Evolutionary conservation across 2,329 filamentous ascomycete genomes (phyloP).

Genomic region (Drechslerella coelobrocha): DNA sequence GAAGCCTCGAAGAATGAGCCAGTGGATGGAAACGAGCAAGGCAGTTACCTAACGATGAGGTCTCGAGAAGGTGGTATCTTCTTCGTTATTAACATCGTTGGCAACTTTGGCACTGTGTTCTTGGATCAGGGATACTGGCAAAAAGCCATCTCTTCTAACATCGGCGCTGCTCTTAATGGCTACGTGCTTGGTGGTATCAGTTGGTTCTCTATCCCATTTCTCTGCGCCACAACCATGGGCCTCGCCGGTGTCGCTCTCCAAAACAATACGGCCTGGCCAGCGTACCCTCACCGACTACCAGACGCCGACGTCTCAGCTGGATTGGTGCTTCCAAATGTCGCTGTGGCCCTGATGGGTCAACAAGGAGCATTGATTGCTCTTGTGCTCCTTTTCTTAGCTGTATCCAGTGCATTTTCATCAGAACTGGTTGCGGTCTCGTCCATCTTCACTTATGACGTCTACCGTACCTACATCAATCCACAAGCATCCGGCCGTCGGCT

Average conservation of each 20-base stretch:
- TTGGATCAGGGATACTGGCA: conserved; percentile 71
- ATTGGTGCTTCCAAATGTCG: conserved; percentile 82
- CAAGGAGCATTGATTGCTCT: conserved; percentile 80
- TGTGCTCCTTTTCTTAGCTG: conserved; percentile 86
- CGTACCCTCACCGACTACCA: conserved; percentile 74
- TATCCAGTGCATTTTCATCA: conserved; percentile 81
- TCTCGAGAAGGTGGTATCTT: conserved; percentile 83
- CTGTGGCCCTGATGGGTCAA: conserved; percentile 80
- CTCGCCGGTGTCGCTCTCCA: conserved; percentile 81
- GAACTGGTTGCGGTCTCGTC: conserved; percentile 87
- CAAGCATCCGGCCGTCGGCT: conserved; percentile 75
- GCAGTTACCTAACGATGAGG: conserved; percentile 86
- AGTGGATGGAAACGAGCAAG: conserved; percentile 77
- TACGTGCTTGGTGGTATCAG: conserved; percentile 85
- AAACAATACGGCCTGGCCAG: conserved; percentile 73
- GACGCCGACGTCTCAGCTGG: conserved; percentile 79
- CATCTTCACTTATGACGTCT: conserved; percentile 87
- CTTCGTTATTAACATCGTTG: conserved; percentile 88
- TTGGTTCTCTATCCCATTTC: conserved; percentile 94
- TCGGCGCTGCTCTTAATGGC: conserved; percentile 83
- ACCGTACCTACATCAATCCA: conserved; percentile 85
- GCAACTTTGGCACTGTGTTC: conserved; percentile 70
- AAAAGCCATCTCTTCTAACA: conserved; percentile 87
- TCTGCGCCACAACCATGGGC: conserved; percentile 87
- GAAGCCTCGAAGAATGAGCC: conserved; percentile 73